Percentiles rank a stretch among this genome's conserved stretches.
Evolutionary conservation across 345 rosid genomes (phyloP).

Genomic region (Eucalyptus globulus): DNA sequence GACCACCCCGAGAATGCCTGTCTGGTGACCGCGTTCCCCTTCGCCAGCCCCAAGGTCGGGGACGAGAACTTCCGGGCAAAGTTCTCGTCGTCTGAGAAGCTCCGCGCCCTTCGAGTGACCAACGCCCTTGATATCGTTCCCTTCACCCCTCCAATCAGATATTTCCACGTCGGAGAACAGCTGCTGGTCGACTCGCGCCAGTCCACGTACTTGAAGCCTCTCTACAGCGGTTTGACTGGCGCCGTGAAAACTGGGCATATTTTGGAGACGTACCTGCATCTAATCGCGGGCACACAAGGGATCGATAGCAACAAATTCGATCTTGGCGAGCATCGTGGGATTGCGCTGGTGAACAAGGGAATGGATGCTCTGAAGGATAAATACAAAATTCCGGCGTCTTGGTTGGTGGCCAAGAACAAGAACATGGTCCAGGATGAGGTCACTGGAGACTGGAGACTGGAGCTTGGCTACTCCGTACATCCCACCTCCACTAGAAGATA

Average conservation of each 20-base stretch:
- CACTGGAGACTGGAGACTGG: not conserved
- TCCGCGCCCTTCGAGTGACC: constrained; percentile 28
- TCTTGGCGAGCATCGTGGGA: constrained; percentile 28
- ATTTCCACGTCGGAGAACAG: constrained; percentile 51
- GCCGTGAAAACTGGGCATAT: constrained; percentile 23
- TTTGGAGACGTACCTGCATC: constrained; percentile 51
- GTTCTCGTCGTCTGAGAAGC: constrained; percentile 21
- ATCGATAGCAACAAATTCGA: constrained; percentile 19
- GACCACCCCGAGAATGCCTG: constrained; percentile 5
- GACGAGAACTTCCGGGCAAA: constrained; percentile 20
- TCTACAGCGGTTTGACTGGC: not conserved
- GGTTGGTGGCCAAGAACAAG: constrained; percentile 46
- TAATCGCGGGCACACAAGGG: constrained; percentile 69
- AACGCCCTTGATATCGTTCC: constrained; percentile 56
- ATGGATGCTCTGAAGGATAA: constrained; percentile 27
- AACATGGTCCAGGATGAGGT: constrained; percentile 38
- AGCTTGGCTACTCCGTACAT: not conserved
- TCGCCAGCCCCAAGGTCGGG: constrained; percentile 61
- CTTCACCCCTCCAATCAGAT: constrained; percentile 39
- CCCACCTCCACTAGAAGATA: not conserved
- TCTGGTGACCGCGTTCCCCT: constrained; percentile 40
- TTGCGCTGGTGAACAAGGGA: constrained; percentile 39
- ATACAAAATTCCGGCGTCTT: constrained; percentile 16
- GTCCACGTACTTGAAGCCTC: constrained; percentile 28
- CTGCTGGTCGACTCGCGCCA: constrained; percentile 44